Evolutionary conservation across 441 rosid species (phyloP), one percentile per base, ranked within the genome.

Genomic region (Hura crepitans): DNA sequence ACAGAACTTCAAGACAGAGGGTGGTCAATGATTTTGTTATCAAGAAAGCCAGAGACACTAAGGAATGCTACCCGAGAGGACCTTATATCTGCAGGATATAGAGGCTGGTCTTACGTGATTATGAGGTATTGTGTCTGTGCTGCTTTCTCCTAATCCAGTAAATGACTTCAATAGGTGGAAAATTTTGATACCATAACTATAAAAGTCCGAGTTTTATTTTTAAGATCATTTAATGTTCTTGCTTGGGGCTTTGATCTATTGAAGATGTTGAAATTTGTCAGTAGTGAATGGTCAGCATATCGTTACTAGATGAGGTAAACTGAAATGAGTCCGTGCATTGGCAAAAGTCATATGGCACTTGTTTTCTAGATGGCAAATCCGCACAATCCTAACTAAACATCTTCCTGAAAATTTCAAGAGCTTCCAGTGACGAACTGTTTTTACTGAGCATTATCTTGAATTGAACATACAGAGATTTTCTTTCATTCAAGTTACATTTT

Each of bases 41-140:
- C 98, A 22, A 85, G 89, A 74, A 83, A 68, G 72, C 82, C 83
- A 1, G 82, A 80, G 67, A 72, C 12, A 23, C 81, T 79, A 72
- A 62, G 80, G 63, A 78, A 79, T 81, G 70, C 59, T 13, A 80
- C 86, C 20, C 22, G 17, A 0, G 75, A 85, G 66, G 76, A 76
- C 76, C 82, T 91, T 55, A 49, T 51, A 43, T 79, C 87, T 64
- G 79, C 81, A 49, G 96, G 97, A 68, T 89, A 83, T 71, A 75
- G 67, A 10, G 73, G 77, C 17, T 88, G 97, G 94, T 85, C 81
- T 31, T 73, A 72, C 20, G 65, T 87, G 85, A 85, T 91, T 66
- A 84, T 85, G 96, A 93, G 97, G 97, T 93, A 84, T 6, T 70
- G 8, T 28, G 53, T n/a, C 55, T 42, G 39, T n/a, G 20, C n/a